These are phyloP conservation scores for Paramecium sexaurelia DNA, from an alignment of 73 alveolate genomes.

Conservation along the genomic window DNA sequence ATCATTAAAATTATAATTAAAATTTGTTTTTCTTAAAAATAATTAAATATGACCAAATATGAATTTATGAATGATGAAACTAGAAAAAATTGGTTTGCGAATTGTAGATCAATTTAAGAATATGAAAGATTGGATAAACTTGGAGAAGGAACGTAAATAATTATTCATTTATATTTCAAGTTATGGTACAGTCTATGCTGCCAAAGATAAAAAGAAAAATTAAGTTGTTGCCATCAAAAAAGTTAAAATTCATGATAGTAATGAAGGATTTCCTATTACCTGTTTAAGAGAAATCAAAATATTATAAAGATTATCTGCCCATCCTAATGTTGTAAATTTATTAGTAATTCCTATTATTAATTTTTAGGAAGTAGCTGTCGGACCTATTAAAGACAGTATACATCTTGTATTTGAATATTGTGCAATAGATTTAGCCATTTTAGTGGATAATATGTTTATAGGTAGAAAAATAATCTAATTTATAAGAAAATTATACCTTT, in stretches of 20 bases:
- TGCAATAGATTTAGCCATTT: slow-evolving; percentile 67
- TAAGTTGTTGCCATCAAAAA: slow-evolving; percentile 79
- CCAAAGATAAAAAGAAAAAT: slow-evolving; percentile 72
- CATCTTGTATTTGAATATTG: slow-evolving; percentile 73
- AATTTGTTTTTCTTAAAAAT: too few species aligned
- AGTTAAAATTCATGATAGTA: slow-evolving; percentile 80
- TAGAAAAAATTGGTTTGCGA: slow-evolving; percentile 40
- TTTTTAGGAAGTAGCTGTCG: slow-evolving; percentile 65
- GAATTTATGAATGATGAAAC: slow-evolving; percentile 21
- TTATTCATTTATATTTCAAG: neutral
- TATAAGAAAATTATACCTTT: slow-evolving; percentile 58
- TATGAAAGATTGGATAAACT: slow-evolving; percentile 65
- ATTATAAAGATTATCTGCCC: slow-evolving; percentile 67
- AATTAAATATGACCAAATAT: neutral
- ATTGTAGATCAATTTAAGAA: slow-evolving; percentile 66
- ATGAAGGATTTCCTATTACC: slow-evolving; percentile 90
- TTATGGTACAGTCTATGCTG: slow-evolving; percentile 86
- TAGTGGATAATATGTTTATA: slow-evolving; percentile 52
- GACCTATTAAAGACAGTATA: slow-evolving; percentile 56
- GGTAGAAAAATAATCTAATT: neutral
- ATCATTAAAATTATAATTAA: neutral
- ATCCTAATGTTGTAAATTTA: slow-evolving; percentile 74
- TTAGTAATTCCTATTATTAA: neutral
- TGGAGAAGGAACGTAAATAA: slow-evolving; percentile 83
- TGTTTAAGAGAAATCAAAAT: slow-evolving; percentile 80